Percentiles rank a stretch among this genome's conserved stretches.
These are phyloP conservation scores for Lasiodiplodia gonubiensis DNA, from an alignment of 2,329 filamentous ascomycete species.

Conservation along the genomic window DNA sequence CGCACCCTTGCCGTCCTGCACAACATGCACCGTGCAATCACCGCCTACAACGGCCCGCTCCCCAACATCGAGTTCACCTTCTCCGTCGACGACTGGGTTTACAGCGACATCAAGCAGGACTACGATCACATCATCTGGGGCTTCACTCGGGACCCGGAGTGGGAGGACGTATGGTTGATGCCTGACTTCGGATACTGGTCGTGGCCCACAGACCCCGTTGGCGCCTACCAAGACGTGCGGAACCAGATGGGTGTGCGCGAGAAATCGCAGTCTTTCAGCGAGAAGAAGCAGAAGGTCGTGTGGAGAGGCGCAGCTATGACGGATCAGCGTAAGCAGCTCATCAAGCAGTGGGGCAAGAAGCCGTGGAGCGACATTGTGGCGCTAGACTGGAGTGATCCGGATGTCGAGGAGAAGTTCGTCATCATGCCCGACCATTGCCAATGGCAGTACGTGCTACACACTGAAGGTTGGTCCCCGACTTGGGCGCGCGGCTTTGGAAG, in stretches of 20 bases:
- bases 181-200: slow-evolving; percentile 34
- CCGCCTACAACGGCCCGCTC: slow-evolving; percentile 55
- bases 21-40: slow-evolving; percentile 59
- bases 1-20: slow-evolving; percentile 55
- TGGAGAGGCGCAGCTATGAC: slow-evolving; percentile 44
- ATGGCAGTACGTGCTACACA: slow-evolving; percentile 33
- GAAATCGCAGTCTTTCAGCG: slow-evolving; percentile 30
- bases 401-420: slow-evolving; percentile 26
- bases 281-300: slow-evolving; percentile 37
- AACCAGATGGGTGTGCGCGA: slow-evolving; percentile 29
- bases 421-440: slow-evolving; percentile 36
- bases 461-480: slow-evolving; percentile 30
- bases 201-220: slow-evolving; percentile 30
- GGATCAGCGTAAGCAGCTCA: slow-evolving; percentile 35
- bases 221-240: slow-evolving; percentile 32
- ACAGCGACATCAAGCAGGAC: slow-evolving; percentile 36
- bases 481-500: not conserved
- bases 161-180: slow-evolving; percentile 33
- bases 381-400: slow-evolving; percentile 37
- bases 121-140: slow-evolving; percentile 28
- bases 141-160: slow-evolving; percentile 28
- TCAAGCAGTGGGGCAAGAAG: slow-evolving; percentile 35
- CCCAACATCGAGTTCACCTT: slow-evolving; percentile 61
- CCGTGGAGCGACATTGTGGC: slow-evolving; percentile 39
- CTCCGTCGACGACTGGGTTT: slow-evolving; percentile 45